Base-by-base conservation (phyloP, 1,139 yeast species). In the Suhomyces bokatorum region DNA sequence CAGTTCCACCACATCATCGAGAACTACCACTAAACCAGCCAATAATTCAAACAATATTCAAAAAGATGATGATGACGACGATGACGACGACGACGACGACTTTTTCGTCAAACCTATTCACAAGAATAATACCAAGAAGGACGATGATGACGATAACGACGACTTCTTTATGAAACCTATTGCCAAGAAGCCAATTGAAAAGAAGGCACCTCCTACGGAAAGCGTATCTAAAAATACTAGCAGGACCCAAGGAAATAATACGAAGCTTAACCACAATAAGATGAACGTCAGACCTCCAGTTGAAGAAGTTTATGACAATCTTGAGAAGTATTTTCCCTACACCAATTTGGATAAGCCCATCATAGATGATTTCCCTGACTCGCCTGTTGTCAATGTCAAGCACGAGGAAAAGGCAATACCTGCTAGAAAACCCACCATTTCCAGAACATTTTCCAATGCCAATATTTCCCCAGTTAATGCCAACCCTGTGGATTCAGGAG, bases 311-410 rank as follows among this genome's bases (percentile, higher is more conserved):
- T 93, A 90, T 60, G 89, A 90, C 47, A 90, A 95, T 58, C 77
- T 95, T 54, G 99, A 93, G 57, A 80, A 81, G 57, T 95, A 88
- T 62, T 95, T 95, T 72, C 99, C 99, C 0, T 78, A 87, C 54
- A 85, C 98, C 0, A 93, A 93, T 65, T 77, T 95, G 49, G 99
- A 95, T 60, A 87, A 87, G 57, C 96, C 98, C 1, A 89, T 93
- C 32, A 80, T 91, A 31, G 93, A 88, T 58, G 91, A 87, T 39
- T 83, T 90, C 0, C 85, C 89, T 0, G 70, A 74, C 1, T 80
- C 87, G 0, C 85, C 85, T 3, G 61, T 58, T 14, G 50, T 42
- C 17, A 30, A 40, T n/a, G 14, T 45, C 44, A 39, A 29, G 24
- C 26, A 35, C 28, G 15, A 14, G 12, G 16, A 34, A 13, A 20